A percentile compares a stretch with the other conserved stretches of the same genome.
phyloP scores from a whole-genome alignment of 805 yeast genomes.

The Candida tallmaniae region DNA sequence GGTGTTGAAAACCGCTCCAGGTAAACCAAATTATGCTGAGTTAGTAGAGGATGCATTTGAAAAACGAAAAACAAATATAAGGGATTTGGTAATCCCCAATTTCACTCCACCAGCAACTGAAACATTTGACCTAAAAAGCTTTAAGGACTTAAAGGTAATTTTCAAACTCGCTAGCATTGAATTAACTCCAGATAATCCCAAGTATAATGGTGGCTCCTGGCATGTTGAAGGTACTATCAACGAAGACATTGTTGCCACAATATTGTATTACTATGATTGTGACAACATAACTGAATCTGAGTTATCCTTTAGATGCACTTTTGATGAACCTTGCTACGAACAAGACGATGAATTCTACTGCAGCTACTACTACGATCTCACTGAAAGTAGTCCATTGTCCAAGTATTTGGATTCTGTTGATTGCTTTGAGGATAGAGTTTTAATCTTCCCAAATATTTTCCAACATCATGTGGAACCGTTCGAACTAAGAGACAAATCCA shows the following conservation, averaged over 20 bases:
- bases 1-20: neutral
- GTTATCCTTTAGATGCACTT: conserved; percentile 25
- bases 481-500: conserved; percentile 29
- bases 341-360: conserved; percentile 27
- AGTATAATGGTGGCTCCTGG: conserved; percentile 39
- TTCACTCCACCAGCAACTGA: conserved; percentile 6
- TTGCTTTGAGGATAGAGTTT: conserved; percentile 21
- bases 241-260: conserved; percentile 40
- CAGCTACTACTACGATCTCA: conserved; percentile 21
- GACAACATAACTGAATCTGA: conserved; percentile 34
- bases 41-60: neutral
- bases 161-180: conserved; percentile 38
- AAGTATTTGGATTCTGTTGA: conserved; percentile 22
- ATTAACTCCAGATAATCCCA: conserved; percentile 36
- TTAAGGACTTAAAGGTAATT: conserved; percentile 29
- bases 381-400: conserved; percentile 23
- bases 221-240: conserved; percentile 40
- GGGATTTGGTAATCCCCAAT: conserved; percentile 4
- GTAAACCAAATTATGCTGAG: neutral
- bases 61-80: conserved; percentile 4
- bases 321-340: conserved; percentile 30
- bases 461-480: conserved; percentile 40
- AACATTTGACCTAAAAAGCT: conserved; percentile 12
- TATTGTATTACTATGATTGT: conserved; percentile 35
- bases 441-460: conserved; percentile 35